A percentile compares a stretch with the other conserved stretches of the same genome.
These are phyloP conservation scores for Monosporozyma aquatica DNA, from an alignment of 805 yeast species.

Conservation along the genomic window DNA sequence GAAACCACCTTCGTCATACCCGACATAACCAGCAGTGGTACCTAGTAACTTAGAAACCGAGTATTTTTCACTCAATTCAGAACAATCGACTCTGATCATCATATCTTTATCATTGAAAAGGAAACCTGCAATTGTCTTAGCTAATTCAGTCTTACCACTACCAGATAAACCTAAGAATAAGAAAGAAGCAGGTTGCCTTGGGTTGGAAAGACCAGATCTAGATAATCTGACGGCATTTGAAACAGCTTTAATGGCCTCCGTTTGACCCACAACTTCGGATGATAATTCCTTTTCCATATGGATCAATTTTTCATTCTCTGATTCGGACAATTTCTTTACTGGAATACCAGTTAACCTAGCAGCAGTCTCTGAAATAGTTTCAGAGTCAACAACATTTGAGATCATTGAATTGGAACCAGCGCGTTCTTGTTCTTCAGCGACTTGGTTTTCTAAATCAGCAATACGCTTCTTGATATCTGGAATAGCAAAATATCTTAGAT, in stretches of 20 bases:
- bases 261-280: conserved; percentile 84
- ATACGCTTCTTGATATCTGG: conserved; percentile 82
- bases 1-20: conserved; percentile 96
- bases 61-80: conserved; percentile 91
- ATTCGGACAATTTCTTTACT: conserved; percentile 85
- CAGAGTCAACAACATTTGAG: conserved; percentile 84
- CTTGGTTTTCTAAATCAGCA: conserved; percentile 61
- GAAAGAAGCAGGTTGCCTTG: conserved; percentile 94
- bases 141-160: conserved; percentile 96
- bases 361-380: conserved; percentile 92
- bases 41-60: conserved; percentile 91
- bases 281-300: conserved; percentile 87
- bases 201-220: conserved; percentile 92
- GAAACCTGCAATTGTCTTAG: conserved; percentile 94
- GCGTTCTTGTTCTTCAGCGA: conserved; percentile 64
- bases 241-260: conserved; percentile 92
- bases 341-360: conserved; percentile 97
- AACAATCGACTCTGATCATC: conserved; percentile 95
- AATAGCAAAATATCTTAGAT: conserved; percentile 91
- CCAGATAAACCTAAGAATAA: conserved; percentile 92
- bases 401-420: conserved; percentile 57
- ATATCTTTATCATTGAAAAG: conserved; percentile 93
- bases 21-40: conserved; percentile 95
- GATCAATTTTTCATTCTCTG: conserved; percentile 88
- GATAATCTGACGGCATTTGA: conserved; percentile 88